A percentile compares a stretch with the other conserved stretches of the same genome.
Evolutionary conservation across 225 moss, liverwort and hornwort species (phyloP).

Genomic region (Pseudoscleropodium purum): DNA sequence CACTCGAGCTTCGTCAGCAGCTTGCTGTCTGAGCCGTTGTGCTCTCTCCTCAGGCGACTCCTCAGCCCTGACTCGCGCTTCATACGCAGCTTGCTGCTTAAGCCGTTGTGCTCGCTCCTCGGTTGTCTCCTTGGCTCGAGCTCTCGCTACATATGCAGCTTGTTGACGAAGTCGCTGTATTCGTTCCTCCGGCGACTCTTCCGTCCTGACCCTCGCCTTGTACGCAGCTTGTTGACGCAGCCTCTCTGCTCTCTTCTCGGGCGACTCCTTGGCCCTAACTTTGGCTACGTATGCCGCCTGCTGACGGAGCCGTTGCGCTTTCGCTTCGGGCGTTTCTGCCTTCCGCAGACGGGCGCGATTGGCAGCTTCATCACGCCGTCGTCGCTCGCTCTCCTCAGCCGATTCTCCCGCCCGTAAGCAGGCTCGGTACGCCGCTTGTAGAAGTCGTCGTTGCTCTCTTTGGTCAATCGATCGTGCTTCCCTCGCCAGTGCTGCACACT

Average conservation of each 20-base stretch:
- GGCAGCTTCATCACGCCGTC: constrained; percentile 9
- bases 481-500: background rate
- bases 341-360: constrained; percentile 13
- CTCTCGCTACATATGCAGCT: constrained; percentile 10
- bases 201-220: constrained; percentile 5
- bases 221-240: constrained; percentile 14
- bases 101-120: constrained; percentile 12
- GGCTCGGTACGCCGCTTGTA: constrained; percentile 10
- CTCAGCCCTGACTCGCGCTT: background rate
- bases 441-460: constrained; percentile 14
- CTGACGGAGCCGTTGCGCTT: constrained; percentile 8
- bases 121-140: constrained; percentile 6
- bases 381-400: background rate
- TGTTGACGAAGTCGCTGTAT: constrained; percentile 2
- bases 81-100: constrained; percentile 13
- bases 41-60: background rate
- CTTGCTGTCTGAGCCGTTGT: constrained; percentile 10
- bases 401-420: constrained; percentile 8
- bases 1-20: constrained; percentile 12
- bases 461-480: background rate
- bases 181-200: constrained; percentile 1
- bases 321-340: constrained; percentile 6
- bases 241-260: background rate
- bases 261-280: constrained; percentile 8
- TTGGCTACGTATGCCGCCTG: constrained; percentile 21